phyloP scores from a whole-genome alignment of 257 asterid genomes.

The Jacaranda mimosifolia region DNA sequence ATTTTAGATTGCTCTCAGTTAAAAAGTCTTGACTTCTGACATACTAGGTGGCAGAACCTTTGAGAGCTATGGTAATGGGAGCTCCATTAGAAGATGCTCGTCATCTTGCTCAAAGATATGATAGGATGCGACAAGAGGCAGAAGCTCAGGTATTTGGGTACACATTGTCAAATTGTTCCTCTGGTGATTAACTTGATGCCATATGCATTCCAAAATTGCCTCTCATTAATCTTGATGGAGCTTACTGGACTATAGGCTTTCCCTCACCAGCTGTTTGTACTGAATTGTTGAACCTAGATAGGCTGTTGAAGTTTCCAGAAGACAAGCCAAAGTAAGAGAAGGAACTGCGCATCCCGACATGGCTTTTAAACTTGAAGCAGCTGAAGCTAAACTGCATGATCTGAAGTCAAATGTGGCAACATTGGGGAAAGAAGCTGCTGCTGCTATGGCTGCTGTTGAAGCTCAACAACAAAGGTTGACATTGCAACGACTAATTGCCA shows the following conservation, averaged over 20 bases:
- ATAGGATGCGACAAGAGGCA: constrained; percentile 96
- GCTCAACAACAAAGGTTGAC: constrained; percentile 97
- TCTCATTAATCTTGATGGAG: constrained; percentile 29
- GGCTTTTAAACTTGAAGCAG: constrained; percentile 87
- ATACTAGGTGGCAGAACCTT: constrained; percentile 92
- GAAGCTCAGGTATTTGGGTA: constrained; percentile 90
- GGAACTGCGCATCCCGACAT: constrained; percentile 88
- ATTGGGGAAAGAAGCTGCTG: constrained; percentile 96
- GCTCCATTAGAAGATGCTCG: constrained; percentile 99
- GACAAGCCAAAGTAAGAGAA: constrained; percentile 92
- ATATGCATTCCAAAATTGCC: constrained; percentile 9
- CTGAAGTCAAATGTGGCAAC: constrained; percentile 81
- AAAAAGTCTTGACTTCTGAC: constrained; percentile 22
- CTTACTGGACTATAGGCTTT: constrained; percentile 36
- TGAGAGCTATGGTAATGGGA: constrained; percentile 99
- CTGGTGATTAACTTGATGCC: constrained; percentile 25
- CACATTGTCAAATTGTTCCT: constrained; percentile 27
- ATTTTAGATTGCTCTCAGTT: constrained; percentile 25
- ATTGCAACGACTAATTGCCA: constrained; percentile 84
- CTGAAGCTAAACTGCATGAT: constrained; percentile 88
- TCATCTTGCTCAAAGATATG: constrained; percentile 98
- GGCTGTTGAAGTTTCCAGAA: constrained; percentile 94
- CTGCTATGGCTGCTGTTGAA: constrained; percentile 99
- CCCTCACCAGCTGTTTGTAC: constrained; percentile 35
- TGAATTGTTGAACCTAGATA: constrained; percentile 70